phyloP scores from a whole-genome alignment of 1,284 basidiomycete species.

The Tylopilus sp. region DNA sequence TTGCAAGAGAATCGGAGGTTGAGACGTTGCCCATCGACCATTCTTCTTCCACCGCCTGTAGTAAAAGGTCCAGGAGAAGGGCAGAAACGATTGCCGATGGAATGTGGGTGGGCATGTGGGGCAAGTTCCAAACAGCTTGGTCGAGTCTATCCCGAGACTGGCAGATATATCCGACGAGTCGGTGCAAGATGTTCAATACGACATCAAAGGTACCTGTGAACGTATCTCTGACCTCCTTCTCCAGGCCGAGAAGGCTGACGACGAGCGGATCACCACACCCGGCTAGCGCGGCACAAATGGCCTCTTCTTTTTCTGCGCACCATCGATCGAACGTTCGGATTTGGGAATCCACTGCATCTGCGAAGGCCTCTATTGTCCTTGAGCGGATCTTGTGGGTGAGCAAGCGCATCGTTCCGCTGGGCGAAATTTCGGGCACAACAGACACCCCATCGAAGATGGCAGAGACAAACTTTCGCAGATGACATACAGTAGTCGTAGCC shows the following conservation, averaged over 20 bases:
- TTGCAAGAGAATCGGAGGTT: conserved; percentile 65
- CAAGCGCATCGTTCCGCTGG: conserved; percentile 29
- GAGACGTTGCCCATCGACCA: conserved; percentile 65
- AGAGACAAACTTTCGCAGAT: conserved; percentile 69
- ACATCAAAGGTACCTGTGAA: conserved; percentile 70
- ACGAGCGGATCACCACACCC: conserved; percentile 58
- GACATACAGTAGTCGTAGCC: conserved; percentile 67
- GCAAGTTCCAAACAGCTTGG: conserved; percentile 53
- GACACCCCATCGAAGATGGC: conserved; percentile 51
- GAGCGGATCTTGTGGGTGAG: conserved; percentile 46
- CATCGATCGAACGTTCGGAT: conserved; percentile 71
- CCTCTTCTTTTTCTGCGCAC: conserved; percentile 77
- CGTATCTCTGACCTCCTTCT: conserved; percentile 65
- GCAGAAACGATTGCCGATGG: conserved; percentile 64
- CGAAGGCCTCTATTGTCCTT: conserved; percentile 83
- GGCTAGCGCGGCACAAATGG: conserved; percentile 65
- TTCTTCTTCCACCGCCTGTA: conserved; percentile 64
- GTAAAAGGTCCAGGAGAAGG: conserved; percentile 71
- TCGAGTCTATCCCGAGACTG: conserved; percentile 43
- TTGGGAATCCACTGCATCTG: conserved; percentile 75
- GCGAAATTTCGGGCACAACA: conserved; percentile 29
- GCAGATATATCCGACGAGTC: conserved; percentile 41
- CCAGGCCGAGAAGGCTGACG: conserved; percentile 75
- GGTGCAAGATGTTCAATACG: conserved; percentile 58
- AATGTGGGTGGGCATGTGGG: conserved; percentile 53